These are phyloP conservation scores for Ceratobasidium sp. DNA, from an alignment of 1,284 basidiomycete genomes.

Conservation along the genomic window DNA sequence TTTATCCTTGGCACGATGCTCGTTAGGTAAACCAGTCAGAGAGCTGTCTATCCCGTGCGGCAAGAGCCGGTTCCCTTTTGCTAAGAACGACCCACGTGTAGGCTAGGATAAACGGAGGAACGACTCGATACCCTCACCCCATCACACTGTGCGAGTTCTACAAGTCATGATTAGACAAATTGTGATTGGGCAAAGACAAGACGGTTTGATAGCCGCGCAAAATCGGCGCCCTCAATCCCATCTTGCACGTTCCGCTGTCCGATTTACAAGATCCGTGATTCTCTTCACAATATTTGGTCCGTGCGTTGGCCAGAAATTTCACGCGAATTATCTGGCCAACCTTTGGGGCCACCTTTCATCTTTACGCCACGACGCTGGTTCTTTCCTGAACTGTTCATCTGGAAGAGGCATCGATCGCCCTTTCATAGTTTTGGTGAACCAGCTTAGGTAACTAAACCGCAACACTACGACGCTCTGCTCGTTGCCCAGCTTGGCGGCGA, in stretches of 20 bases:
- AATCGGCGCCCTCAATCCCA: too few relatives aligned
- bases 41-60: not conserved
- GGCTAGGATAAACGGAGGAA: conserved; percentile 3
- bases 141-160: too few relatives aligned
- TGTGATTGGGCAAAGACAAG: not conserved
- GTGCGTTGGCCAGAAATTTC: too few relatives aligned
- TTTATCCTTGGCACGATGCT: not conserved
- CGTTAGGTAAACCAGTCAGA: not conserved
- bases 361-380: not conserved
- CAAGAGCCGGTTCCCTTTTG: not conserved
- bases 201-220: not conserved
- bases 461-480: not conserved
- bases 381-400: not conserved
- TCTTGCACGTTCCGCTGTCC: too few relatives aligned
- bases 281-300: not conserved
- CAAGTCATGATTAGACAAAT: not conserved
- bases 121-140: not conserved
- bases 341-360: not conserved
- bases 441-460: too few relatives aligned
- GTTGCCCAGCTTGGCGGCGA: too few relatives aligned
- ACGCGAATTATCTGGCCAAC: not conserved
- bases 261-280: not conserved
- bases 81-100: not conserved
- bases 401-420: not conserved
- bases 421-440: too few relatives aligned